Evolutionary conservation across 2,329 filamentous ascomycete species (phyloP), one percentile per base, ranked within the genome.

Genomic region (Neopestalotiopsis sp.): DNA sequence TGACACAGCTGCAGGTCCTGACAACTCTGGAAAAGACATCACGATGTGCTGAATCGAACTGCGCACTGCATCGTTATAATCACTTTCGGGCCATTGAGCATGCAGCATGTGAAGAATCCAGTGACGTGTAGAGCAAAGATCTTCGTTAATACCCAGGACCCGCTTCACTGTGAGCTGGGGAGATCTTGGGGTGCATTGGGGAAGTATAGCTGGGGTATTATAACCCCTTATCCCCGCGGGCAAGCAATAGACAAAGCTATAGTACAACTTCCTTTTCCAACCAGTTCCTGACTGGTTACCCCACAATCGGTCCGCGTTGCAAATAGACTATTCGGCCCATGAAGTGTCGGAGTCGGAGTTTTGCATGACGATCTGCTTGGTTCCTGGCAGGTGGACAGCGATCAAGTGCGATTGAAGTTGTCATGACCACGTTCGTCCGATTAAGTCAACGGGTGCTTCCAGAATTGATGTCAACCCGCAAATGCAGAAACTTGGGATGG

Each of bases 281-380:
- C 17, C 24, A 30, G 30, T 30, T n/a, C 59, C 59, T 59, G 17
- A 28, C 59, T 5, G 59, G 28, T 0, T 40, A n/a, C 59, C 7
- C 59, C 59, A 61, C 59, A 61, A 61, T 61, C 59, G 59, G 59
- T 34, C 59, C 59, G 59, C n/a, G 59, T 61, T 17, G 30, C 59
- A 61, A 34, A 24, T 40, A 61, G 14, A 20, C 59, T 20, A 61
- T 40, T 61, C 59, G 59, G 59, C 32, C 59, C 59, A 17, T 42
- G 30, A 38, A n/a, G 45, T 5, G 59, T 61, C 59, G 59, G 59
- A 61, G 59, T 53, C 59, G 59, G 59, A 61, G 59, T 61, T 61
- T 4, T 10, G 32, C 30, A 61, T 61, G 59, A 34, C 59, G 59
- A 61, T 61, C 59, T 61, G 6, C n/a, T 30, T 24, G 59, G 32